Conservation (phyloP, 371 early-diverging fungal species). For the Dichotomocladium elegans region DNA sequence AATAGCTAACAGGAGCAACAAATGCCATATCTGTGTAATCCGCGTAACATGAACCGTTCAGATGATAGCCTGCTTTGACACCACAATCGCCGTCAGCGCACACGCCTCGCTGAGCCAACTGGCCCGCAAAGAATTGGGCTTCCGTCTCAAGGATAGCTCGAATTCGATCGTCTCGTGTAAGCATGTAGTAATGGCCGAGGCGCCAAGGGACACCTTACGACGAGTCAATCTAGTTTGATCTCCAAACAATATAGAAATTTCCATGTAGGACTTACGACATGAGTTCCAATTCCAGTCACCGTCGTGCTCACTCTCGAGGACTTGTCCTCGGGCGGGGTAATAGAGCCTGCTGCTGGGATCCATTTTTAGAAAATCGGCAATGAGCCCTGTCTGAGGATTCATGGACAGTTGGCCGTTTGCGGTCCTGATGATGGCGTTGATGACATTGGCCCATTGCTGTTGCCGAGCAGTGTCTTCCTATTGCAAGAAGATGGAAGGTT, state of each 20-base stretch:
- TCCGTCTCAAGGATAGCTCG: slow-evolving; percentile 46
- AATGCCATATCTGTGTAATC: slow-evolving; percentile 63
- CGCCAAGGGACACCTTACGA: slow-evolving; percentile 55
- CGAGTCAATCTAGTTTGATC: no score
- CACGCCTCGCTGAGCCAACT: slow-evolving; percentile 24
- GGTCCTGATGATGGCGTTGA: slow-evolving; percentile 44
- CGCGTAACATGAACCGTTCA: slow-evolving; percentile 46
- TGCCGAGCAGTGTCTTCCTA: slow-evolving; percentile 52
- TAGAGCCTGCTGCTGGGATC: slow-evolving; percentile 32
- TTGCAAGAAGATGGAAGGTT: background rate
- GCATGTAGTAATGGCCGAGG: slow-evolving; percentile 55
- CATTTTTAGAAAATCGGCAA: slow-evolving; percentile 57
- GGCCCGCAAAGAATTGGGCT: slow-evolving; percentile 54
- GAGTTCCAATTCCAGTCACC: slow-evolving; percentile 54
- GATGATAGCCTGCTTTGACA: slow-evolving; percentile 53
- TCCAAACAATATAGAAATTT: background rate
- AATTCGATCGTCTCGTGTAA: slow-evolving; percentile 51
- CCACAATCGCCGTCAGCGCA: slow-evolving; percentile 33
- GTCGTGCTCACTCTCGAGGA: slow-evolving; percentile 50
- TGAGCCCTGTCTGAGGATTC: slow-evolving; percentile 54
- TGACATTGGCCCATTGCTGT: slow-evolving; percentile 49
- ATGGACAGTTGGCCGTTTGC: slow-evolving; percentile 36
- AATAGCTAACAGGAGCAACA: slow-evolving; percentile 55
- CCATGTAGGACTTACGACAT: slow-evolving; percentile 31
- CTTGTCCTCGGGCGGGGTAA: slow-evolving; percentile 43